Evolutionary conservation across 176 grass and related monocot genomes (phyloP).

Genomic region (Chrysopogon serrulatus): DNA sequence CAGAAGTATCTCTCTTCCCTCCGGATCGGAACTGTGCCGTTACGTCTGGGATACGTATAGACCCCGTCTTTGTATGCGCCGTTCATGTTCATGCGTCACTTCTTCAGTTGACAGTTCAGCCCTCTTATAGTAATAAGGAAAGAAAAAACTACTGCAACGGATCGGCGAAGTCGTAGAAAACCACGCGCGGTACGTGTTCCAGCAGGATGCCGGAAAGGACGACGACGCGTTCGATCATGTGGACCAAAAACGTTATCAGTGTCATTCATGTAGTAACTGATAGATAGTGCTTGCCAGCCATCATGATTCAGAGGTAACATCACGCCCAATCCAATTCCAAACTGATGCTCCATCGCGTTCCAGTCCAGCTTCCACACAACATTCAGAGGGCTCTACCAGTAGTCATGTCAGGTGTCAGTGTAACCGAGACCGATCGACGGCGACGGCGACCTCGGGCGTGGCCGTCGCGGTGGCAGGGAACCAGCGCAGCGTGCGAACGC

Average conservation of each 20-base stretch:
- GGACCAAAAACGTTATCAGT: background rate
- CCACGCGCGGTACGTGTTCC: background rate
- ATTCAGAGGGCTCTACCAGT: no score
- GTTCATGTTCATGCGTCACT: background rate
- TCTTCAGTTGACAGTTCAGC: background rate
- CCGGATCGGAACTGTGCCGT: background rate
- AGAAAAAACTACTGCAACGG: background rate
- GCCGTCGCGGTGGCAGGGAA: background rate
- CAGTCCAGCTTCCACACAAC: background rate
- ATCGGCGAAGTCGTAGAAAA: background rate
- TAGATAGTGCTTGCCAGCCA: background rate
- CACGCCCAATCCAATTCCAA: background rate
- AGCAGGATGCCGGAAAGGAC: background rate
- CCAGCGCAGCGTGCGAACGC: background rate
- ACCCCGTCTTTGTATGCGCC: background rate
- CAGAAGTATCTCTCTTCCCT: background rate
- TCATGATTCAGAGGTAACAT: background rate
- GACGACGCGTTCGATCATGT: background rate
- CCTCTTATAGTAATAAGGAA: background rate
- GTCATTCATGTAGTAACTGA: background rate
- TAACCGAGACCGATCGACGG: background rate
- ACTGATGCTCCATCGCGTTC: background rate
- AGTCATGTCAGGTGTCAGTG: background rate
- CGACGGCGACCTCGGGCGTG: background rate
- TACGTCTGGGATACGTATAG: background rate